A percentile compares a stretch with the other conserved stretches of the same genome.
Conservation (phyloP, 2,329 filamentous ascomycete species). For the Neurospora sp. region DNA sequence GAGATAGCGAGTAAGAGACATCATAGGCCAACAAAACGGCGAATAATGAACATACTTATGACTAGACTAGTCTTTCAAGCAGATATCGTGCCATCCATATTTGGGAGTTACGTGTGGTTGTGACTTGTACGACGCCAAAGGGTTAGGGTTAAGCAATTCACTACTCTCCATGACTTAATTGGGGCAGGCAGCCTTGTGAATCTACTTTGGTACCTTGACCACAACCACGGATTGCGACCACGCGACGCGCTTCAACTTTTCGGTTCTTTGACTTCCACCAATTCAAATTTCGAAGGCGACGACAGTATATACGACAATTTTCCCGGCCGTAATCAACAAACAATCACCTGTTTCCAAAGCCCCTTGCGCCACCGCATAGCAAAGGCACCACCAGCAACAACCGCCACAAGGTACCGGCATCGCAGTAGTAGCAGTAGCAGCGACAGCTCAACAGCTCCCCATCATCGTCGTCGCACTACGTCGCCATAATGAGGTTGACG, state of each 20-base stretch:
- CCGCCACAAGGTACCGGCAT: background rate
- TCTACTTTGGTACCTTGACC: background rate
- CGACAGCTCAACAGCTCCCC: background rate
- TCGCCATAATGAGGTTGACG: conserved; percentile 74
- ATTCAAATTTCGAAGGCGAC: background rate
- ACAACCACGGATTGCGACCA: background rate
- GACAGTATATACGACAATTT: background rate
- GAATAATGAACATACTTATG: background rate
- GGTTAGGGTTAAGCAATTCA: background rate
- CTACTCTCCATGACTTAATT: background rate
- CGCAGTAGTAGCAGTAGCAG: background rate
- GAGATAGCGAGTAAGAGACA: background rate
- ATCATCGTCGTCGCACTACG: background rate
- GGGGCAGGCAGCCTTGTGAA: background rate
- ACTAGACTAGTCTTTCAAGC: background rate
- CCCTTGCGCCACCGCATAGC: background rate
- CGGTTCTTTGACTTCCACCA: background rate
- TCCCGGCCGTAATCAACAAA: background rate
- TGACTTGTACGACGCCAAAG: background rate
- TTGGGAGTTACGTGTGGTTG: background rate
- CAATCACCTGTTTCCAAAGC: background rate
- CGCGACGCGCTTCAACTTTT: background rate
- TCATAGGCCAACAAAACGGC: background rate
- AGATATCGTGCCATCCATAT: background rate
- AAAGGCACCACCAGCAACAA: background rate